phyloP scores from a whole-genome alignment of 441 rosid species.

The Adansonia madagascariensis region DNA sequence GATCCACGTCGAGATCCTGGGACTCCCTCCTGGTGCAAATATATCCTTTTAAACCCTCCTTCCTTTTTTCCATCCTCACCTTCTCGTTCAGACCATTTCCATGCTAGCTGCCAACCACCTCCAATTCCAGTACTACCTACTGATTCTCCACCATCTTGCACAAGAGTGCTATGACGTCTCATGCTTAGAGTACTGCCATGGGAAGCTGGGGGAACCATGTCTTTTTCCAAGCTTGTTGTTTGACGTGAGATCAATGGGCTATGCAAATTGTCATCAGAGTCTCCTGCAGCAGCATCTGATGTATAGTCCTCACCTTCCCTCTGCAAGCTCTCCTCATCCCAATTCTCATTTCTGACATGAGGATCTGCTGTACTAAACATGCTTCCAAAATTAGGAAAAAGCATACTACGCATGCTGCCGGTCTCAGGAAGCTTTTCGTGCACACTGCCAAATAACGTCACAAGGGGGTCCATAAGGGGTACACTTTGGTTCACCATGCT shows the following conservation, averaged over 20 bases:
- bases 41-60: slow-evolving; percentile 69
- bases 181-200: slow-evolving; percentile 59
- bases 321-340: slow-evolving; percentile 69
- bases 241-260: slow-evolving; percentile 73
- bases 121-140: slow-evolving; percentile 63
- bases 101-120: slow-evolving; percentile 82
- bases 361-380: slow-evolving; percentile 69
- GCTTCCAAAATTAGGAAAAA: slow-evolving; percentile 72
- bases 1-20: slow-evolving; percentile 66
- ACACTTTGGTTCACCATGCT: slow-evolving; percentile 58
- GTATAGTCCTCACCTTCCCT: slow-evolving; percentile 58
- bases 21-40: slow-evolving; percentile 63
- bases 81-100: slow-evolving; percentile 59
- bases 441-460: slow-evolving; percentile 62
- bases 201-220: slow-evolving; percentile 51
- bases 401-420: slow-evolving; percentile 55
- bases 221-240: slow-evolving; percentile 71
- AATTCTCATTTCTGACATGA: slow-evolving; percentile 48
- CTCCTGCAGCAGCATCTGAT: slow-evolving; percentile 52
- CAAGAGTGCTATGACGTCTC: slow-evolving; percentile 64
- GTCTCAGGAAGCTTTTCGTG: slow-evolving; percentile 69
- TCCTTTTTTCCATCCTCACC: slow-evolving; percentile 57
- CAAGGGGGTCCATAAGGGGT: slow-evolving; percentile 71
- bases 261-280: slow-evolving; percentile 62
- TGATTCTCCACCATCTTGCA: slow-evolving; percentile 52